Base-by-base conservation (phyloP, 2,329 filamentous ascomycete genomes). In the Claviceps purpurea region DNA sequence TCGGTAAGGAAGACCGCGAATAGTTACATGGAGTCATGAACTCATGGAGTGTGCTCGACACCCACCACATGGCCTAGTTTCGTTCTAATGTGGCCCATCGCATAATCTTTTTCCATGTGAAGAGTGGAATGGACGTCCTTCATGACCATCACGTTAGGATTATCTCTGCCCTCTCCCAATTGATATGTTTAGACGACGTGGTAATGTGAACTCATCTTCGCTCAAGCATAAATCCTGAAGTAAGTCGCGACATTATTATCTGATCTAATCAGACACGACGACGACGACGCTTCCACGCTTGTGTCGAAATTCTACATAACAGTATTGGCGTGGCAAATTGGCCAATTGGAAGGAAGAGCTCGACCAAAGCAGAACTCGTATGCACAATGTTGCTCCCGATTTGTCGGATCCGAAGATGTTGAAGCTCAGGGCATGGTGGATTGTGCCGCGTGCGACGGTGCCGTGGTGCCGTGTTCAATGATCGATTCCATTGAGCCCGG, bases 381-480 rank as follows among this genome's bases (percentile, higher is more conserved):
- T 11, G 2, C 78, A 78, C 58, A 34, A 77, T 79, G 63, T 61
- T 78, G 20, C 68, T 69, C 26, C 4, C 22, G 22, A 22, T 76
- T 73, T 0, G 73, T 34, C 68, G 0, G 70, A 75, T 57, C 57
- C 79, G 56, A 73, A 72, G 56, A 73, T 77, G 69, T 68, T 4
- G 74, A 78, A 60, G 70, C 71, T 34, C 30, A 34, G 22, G 75
- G 77, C 55, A 73, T 78, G 70, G 74, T 75, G 10, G 72, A 78
- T 56, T 77, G 70, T 62, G 73, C 10, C 3, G 30, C 30, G 10
- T 30, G 26, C 26, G 26, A 8, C 8, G 26, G 26, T 30, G 8
- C 69, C 2, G 70, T 78, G 38, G 70, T 78, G 38, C 68, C 73
- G 8, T 75, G 73, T 61, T 70, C 30, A 34, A 11, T 34, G 11